These are phyloP conservation scores for Triticum monococcum DNA, from an alignment of 176 grass and related monocot species.

Conservation along the genomic window DNA sequence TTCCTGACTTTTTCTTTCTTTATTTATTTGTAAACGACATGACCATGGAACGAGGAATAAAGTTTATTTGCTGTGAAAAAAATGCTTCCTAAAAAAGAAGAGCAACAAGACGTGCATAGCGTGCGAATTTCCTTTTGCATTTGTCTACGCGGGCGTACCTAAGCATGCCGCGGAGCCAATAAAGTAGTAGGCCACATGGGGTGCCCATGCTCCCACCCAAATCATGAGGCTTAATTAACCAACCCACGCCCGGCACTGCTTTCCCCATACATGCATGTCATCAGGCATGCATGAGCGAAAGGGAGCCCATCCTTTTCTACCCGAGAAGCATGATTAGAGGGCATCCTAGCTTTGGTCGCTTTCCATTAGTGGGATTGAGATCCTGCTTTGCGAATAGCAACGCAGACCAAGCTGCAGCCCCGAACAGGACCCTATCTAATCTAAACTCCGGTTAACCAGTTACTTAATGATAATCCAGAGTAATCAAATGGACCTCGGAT, in stretches of 20 bases:
- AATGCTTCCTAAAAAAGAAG: no score
- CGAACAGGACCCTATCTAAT: background rate
- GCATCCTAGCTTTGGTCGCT: background rate
- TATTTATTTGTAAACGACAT: no score
- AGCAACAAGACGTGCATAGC: background rate
- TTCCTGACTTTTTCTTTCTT: no score
- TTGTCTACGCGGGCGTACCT: conserved; percentile 25
- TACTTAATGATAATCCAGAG: background rate
- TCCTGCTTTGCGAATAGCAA: background rate
- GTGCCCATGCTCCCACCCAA: conserved; percentile 16
- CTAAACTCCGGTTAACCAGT: conserved; percentile 21
- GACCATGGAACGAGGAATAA: no score
- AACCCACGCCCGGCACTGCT: background rate
- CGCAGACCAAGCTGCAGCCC: background rate
- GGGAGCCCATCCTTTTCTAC: background rate
- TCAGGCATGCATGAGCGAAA: background rate
- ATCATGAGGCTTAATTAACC: conserved; percentile 28
- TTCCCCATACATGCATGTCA: conserved; percentile 22
- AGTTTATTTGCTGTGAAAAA: no score
- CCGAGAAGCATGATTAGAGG: background rate
- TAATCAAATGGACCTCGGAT: conserved; percentile 21
- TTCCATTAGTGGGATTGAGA: conserved; percentile 22
- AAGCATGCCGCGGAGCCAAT: conserved; percentile 36
- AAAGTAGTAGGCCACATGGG: conserved; percentile 40
- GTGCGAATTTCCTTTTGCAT: conserved; percentile 5